Percentiles rank a stretch among this genome's conserved stretches.
Evolutionary conservation across 169 alveolate species (phyloP).

Genomic region (Pseudocohnilembus persalinus): DNA sequence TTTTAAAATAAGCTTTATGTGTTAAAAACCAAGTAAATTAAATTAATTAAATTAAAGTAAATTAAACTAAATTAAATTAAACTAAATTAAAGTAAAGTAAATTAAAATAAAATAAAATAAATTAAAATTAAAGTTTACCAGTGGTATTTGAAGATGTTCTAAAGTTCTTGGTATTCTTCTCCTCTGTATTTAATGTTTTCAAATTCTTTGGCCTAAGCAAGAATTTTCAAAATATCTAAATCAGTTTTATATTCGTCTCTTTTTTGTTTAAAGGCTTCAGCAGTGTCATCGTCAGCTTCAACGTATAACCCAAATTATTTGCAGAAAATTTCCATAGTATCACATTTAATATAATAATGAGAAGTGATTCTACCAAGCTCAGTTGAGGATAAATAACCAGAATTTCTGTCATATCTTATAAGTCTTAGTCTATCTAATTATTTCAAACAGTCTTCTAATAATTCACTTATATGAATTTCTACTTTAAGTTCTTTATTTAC

Average conservation of each 20-base stretch:
- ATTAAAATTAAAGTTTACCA: too few relatives aligned
- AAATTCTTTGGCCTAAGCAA: slow-evolving; percentile 86
- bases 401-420: slow-evolving; percentile 71
- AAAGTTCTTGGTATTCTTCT: slow-evolving; percentile 88
- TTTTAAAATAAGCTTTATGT: too few relatives aligned
- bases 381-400: slow-evolving; percentile 78
- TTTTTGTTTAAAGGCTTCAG: slow-evolving; percentile 38
- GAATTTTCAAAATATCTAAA: slow-evolving; percentile 56
- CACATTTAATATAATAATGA: slow-evolving; percentile 84
- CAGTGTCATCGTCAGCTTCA: slow-evolving; percentile 12
- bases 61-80: too few relatives aligned
- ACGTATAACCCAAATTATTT: slow-evolving; percentile 26
- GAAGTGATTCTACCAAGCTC: slow-evolving; percentile 91
- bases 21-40: too few relatives aligned
- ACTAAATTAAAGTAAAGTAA: too few relatives aligned
- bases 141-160: slow-evolving; percentile 49
- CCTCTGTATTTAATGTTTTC: slow-evolving; percentile 77
- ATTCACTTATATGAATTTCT: slow-evolving; percentile 51
- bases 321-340: slow-evolving; percentile 72
- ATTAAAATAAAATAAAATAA: too few relatives aligned
- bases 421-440: slow-evolving; percentile 67
- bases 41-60: too few relatives aligned
- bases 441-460: slow-evolving; percentile 60
- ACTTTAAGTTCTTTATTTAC: slow-evolving; percentile 57
- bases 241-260: slow-evolving; percentile 50